Percentiles rank a stretch among this genome's conserved stretches.
Conservation (phyloP, 139 green algal genomes). For the Chloropicon primus region DNA sequence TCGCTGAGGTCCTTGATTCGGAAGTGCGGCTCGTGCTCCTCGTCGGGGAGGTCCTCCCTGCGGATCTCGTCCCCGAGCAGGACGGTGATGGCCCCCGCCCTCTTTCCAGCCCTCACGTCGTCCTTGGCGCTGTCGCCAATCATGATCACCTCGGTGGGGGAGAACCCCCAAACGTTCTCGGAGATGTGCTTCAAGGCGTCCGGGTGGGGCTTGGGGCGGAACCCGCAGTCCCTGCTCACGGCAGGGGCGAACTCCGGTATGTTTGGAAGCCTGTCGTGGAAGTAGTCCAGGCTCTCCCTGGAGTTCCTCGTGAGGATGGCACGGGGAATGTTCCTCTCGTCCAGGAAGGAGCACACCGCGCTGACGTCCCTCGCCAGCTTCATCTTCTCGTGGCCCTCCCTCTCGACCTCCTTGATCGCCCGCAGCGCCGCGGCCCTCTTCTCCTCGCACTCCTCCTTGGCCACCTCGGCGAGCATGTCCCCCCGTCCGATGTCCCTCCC, state of each 20-base stretch:
- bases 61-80: neutral
- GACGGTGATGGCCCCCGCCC: constrained; percentile 11
- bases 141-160: constrained; percentile 9
- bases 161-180: neutral
- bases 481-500: constrained; percentile 6
- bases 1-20: neutral
- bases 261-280: neutral
- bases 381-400: constrained; percentile 6
- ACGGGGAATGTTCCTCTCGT: constrained; percentile 1
- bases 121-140: constrained; percentile 14
- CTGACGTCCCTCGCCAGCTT: constrained; percentile 5
- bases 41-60: neutral
- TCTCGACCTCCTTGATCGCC: constrained; percentile 11
- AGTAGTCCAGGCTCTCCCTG: constrained; percentile 5
- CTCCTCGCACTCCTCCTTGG: neutral
- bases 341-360: constrained; percentile 3
- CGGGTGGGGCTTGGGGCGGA: constrained; percentile 7
- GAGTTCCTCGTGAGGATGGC: constrained; percentile 15
- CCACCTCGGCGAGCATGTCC: constrained; percentile 15
- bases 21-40: neutral
- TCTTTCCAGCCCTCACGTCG: constrained; percentile 14
- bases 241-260: constrained; percentile 6
- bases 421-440: neutral
- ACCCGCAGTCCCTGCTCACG: constrained; percentile 6
- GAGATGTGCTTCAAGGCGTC: constrained; percentile 14